These are phyloP conservation scores for Nigrograna mackinnonii DNA, from an alignment of 2,329 filamentous ascomycete species.

Conservation along the genomic window DNA sequence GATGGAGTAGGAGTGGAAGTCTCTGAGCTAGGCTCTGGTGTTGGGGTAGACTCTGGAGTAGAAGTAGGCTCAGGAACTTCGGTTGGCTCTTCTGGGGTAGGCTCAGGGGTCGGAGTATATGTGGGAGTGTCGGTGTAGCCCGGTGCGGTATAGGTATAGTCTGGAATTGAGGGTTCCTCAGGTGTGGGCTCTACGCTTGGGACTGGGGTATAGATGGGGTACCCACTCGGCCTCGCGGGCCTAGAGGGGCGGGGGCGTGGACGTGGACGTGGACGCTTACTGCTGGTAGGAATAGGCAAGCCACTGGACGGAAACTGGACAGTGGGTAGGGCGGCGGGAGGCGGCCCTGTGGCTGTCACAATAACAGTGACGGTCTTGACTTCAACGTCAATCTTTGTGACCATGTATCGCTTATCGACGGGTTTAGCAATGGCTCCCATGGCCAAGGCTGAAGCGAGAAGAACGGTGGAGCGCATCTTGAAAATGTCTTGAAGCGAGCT, in stretches of 20 bases:
- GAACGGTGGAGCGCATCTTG: slow-evolving; percentile 29
- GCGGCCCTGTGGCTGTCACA: slow-evolving; percentile 4
- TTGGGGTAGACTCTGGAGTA: slow-evolving; percentile 2
- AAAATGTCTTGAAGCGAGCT: slow-evolving; percentile 8
- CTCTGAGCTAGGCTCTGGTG: background rate
- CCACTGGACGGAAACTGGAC: no score
- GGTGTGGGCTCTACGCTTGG: background rate
- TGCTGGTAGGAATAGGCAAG: no score
- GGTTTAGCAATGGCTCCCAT: slow-evolving; percentile 27
- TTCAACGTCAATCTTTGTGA: slow-evolving; percentile 24
- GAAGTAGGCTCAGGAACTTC: slow-evolving; percentile 1
- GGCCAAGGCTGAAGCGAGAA: slow-evolving; percentile 28
- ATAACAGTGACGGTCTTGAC: slow-evolving; percentile 20
- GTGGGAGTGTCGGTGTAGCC: background rate
- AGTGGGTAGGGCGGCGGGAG: slow-evolving; percentile 2
- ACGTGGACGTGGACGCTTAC: background rate
- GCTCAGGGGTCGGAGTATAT: background rate
- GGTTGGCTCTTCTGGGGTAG: slow-evolving; percentile 1
- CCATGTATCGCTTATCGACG: slow-evolving; percentile 21
- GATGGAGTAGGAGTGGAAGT: slow-evolving; percentile 7
- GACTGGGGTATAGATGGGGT: background rate
- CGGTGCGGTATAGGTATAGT: background rate
- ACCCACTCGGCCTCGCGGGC: background rate
- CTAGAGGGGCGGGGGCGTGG: background rate
- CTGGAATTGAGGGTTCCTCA: background rate